Base-by-base conservation (phyloP, 352 stramenopile species). In the Lagenidium giganteum region DNA sequence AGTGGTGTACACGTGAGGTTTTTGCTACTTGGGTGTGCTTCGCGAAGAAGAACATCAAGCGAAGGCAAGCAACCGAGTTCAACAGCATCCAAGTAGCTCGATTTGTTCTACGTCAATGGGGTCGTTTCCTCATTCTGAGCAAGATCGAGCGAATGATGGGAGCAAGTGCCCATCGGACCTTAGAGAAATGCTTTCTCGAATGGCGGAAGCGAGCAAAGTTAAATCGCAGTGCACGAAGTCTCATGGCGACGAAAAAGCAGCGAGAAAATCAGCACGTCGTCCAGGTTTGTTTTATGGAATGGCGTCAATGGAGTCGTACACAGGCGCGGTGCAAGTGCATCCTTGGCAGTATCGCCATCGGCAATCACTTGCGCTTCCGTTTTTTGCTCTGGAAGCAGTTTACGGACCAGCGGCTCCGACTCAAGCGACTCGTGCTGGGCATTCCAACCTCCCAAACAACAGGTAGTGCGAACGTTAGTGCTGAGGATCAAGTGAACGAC, bases 371-470 rank as follows among this genome's bases (percentile, higher is more conserved):
- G 11, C 59, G 68, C 4, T 75, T 82, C 21, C 67, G 72, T 0
- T 88, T 83, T 18, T 22, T 62, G 18, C 39, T 83, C 8, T 88
- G 75, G 75, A 64, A 68, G 21, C 37, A 52, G 32, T 83, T 80
- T 20, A 52, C 56, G 3, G 25, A 7, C 7, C 53, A 72, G 7
- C 33, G 51, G 6, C 50, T 53, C 26, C 57, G 51, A 1, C 41
- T 87, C 8, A 54, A 57, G n/a, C 36, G 43, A 20, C 20, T 70
- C 8, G 18, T 61, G 23, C 17, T 45, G 44, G 3, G 20, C 28
- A 32, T 24, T 51, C 14, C 18, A 16, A 36, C 24, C 30, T 30
- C 9, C 21, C 22, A 9, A 12, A 37, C 21, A 12, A 20, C 7
- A 18, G 11, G 23, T 16, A 34, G 0, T n/a, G n/a, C n/a, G n/a